These are phyloP conservation scores for Harringtonia lauricola DNA, from an alignment of 2,329 filamentous ascomycete genomes.

Conservation along the genomic window DNA sequence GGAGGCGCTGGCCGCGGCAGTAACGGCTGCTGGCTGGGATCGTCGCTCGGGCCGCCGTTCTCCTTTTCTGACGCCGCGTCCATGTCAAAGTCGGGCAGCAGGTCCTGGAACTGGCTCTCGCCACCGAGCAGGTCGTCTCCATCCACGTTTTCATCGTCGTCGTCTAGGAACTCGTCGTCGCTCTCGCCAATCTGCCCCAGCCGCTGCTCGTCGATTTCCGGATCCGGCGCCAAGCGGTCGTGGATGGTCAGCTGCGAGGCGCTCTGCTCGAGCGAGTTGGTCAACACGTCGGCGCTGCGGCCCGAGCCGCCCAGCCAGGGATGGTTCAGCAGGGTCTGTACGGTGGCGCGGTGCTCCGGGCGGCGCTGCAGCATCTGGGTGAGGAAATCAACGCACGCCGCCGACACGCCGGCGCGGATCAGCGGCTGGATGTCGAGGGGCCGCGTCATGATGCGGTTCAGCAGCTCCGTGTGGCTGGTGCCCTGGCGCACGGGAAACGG, in stretches of 20 bases:
- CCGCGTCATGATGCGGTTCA: constrained; percentile 77
- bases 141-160: too few species aligned
- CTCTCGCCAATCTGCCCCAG: constrained; percentile 11
- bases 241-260: constrained; percentile 55
- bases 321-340: constrained; percentile 58
- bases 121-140: constrained; percentile 13
- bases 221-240: too few species aligned
- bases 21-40: constrained; percentile 5
- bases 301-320: constrained; percentile 50
- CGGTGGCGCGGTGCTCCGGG: constrained; percentile 64
- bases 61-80: too few species aligned
- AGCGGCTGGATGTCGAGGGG: constrained; percentile 58
- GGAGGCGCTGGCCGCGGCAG: constrained; percentile 11
- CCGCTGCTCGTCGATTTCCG: constrained; percentile 6
- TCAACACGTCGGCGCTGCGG: constrained; percentile 38
- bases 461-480: constrained; percentile 65
- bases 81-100: constrained; percentile 16
- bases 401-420: constrained; percentile 45
- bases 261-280: constrained; percentile 44
- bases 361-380: constrained; percentile 70
- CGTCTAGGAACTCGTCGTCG: constrained; percentile 19
- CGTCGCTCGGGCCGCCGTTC: constrained; percentile 37
- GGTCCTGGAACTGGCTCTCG: constrained; percentile 19
- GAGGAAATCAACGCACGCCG: constrained; percentile 62
- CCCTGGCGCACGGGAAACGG: constrained; percentile 73